Evolutionary conservation across 805 yeast genomes (phyloP), one percentile per base, ranked within the genome.

Genomic region (Peterozyma toletana): DNA sequence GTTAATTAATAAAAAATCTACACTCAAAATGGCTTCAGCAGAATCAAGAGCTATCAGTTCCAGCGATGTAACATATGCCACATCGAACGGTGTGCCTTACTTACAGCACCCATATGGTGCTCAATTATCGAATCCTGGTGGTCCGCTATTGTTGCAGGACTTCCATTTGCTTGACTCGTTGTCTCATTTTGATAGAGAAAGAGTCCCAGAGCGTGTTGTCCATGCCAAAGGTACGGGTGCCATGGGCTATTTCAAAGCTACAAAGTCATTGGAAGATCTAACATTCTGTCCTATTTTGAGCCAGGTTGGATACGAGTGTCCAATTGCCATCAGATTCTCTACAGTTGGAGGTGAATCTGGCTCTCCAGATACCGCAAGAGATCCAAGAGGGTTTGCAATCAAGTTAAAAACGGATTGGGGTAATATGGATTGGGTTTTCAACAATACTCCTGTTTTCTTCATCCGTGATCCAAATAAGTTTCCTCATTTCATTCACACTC

Each of bases 321-420:
- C 72, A 6, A 59, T 69, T 43, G 55, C 67, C 33, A 59, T 69
- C 35, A 70, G 85, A 47, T 77, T 79, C 63, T 76, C 83, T 41
- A 79, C 86, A 16, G 87, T 80, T 33, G 86, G 84, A 48, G 86
- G 86, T 41, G 86, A 81, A 60, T 64, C 63, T 53, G 87, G 85
- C 40, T 68, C 83, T 35, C 74, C 86, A 9, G 87, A 80, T 53
- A 65, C 82, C 17, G 78, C 75, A 14, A 74, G 87, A 57, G 86
- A 80, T 55, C 86, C 86, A 37, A 72, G 86, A 56, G 87, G 87
- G 3, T 81, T 79, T 58, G 65, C 84, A 13, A 75, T 77, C 37
- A 81, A 81, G 62, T 66, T 80, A 50, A 76, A 76, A 66, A 80
- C 86, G 15, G 83, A 78, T 48, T 80, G 78, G 56, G 87, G 87